Evolutionary conservation across 164 flowering plant species (phyloP), one percentile per base, ranked within the genome.

Genomic region (Dillenia turbinata): DNA sequence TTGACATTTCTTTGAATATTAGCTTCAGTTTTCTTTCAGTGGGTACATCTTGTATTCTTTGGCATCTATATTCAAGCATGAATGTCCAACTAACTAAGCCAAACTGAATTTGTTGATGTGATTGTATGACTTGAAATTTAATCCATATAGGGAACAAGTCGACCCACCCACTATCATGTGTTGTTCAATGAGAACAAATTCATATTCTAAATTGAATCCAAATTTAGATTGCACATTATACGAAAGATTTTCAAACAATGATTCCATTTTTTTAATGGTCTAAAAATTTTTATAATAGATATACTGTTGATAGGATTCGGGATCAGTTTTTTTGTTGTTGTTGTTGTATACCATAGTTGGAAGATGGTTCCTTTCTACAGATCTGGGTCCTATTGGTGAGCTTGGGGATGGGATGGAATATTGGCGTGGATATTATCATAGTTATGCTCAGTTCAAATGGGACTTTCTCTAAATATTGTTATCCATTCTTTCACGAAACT

Each of bases 401-500:
- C 77, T 89, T 6, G 85, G 82, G 3, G 79, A 79, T 47, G 99
- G 97, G 0, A 3, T 84, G 9, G 92, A 86, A 52, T 85, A 75
- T 49, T 92, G 97, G 97, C 73, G 66, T 40, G 99, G 99, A 0
- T 89, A 59, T 40, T 88, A 79, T 54, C 92, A 85, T 52, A 82
- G 90, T 47, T 92, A 7, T 84, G 96, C 0, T 92, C 89, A 6
- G 85, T 88, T 0, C 99, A 95, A 63, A 85, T 85, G 96, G 99
- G 99, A 0, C 64, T 87, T 0, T 85, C 98, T 0, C 66, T 92
- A 0, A 92, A 92, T 54, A 81, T 88, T 16, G 96, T 96, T 89
- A 74, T 8, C 14, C 8, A 13, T 44, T 44, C 49, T 51, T n/a
- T 22, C 17, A 9, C 22, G 3, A 3, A 19, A 19, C 3, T 15